Percentiles rank a stretch among this genome's conserved stretches.
Evolutionary conservation across 768 basidiomycete species (phyloP).

Genomic region (Boletus sensibilis): DNA sequence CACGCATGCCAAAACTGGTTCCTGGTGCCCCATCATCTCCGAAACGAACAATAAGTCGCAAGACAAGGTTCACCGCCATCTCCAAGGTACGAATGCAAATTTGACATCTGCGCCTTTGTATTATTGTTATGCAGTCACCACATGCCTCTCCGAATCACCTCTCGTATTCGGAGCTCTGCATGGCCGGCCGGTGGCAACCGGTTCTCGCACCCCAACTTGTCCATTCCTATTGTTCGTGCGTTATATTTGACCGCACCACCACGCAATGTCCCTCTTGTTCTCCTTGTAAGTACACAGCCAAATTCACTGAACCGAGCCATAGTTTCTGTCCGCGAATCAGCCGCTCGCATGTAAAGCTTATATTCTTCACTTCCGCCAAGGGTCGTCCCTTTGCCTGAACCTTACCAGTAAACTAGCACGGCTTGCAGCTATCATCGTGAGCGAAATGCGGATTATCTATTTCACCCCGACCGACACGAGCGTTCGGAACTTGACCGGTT

Average conservation of each 20-base stretch:
- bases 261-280: constrained; percentile 1
- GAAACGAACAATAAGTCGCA: constrained; percentile 26
- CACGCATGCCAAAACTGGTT: constrained; percentile 9
- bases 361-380: constrained; percentile 14
- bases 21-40: constrained; percentile 11
- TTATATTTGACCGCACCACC: constrained; percentile 11
- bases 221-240: constrained; percentile 28
- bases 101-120: constrained; percentile 8
- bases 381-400: constrained; percentile 12
- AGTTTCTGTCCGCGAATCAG: constrained; percentile 3
- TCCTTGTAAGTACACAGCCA: constrained; percentile 13
- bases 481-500: constrained; percentile 37
- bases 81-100: constrained; percentile 31
- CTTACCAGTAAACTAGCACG: constrained; percentile 1
- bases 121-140: constrained; percentile 24
- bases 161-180: not conserved
- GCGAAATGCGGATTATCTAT: constrained; percentile 21
- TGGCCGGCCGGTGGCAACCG: constrained; percentile 15
- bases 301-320: not conserved
- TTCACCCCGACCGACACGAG: constrained; percentile 9
- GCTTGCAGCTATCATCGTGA: constrained; percentile 12
- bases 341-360: constrained; percentile 18
- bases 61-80: constrained; percentile 29
- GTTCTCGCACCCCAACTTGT: constrained; percentile 16
- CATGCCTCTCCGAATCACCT: not conserved